Percentiles rank a stretch among this genome's conserved stretches.
These are phyloP conservation scores for Bassia scoparia DNA, from an alignment of 148 eudicot genomes.

Conservation along the genomic window DNA sequence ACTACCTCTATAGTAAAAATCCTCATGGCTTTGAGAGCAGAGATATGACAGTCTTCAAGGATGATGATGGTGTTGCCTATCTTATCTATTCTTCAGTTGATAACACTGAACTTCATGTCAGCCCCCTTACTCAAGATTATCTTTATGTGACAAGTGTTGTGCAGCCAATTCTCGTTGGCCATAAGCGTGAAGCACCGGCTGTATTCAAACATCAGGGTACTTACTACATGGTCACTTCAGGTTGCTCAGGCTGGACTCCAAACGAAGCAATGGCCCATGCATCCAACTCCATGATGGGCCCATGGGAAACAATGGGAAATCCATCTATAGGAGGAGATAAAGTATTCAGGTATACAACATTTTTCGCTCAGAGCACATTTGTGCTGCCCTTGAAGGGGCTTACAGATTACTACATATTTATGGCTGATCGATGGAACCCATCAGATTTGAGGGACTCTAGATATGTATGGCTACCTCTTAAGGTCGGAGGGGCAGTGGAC, in stretches of 20 bases:
- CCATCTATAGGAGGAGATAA: conserved; percentile 85
- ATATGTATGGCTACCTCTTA: conserved; percentile 85
- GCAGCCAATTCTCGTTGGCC: conserved; percentile 69
- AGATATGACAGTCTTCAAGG: conserved; percentile 92
- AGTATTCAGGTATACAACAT: conserved; percentile 61
- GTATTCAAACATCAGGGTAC: conserved; percentile 77
- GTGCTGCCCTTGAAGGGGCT: conserved; percentile 74
- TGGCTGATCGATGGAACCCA: conserved; percentile 97
- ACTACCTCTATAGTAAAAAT: conserved; percentile 70
- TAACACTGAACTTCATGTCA: conserved; percentile 88
- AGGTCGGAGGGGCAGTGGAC: conserved; percentile 72
- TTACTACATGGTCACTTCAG: conserved; percentile 95
- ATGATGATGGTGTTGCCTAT: conserved; percentile 77
- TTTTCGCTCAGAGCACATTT: conserved; percentile 83
- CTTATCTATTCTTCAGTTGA: conserved; percentile 85
- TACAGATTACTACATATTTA: conserved; percentile 65
- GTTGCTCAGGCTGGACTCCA: conserved; percentile 96
- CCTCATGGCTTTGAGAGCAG: conserved; percentile 90
- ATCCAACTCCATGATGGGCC: conserved; percentile 71
- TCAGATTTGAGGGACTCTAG: conserved; percentile 90
- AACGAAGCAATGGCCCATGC: conserved; percentile 90
- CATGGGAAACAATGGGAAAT: conserved; percentile 89
- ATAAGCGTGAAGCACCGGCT: conserved; percentile 88
- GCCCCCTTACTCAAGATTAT: conserved; percentile 75
- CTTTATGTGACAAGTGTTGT: conserved; percentile 52